Base-by-base conservation (phyloP, 257 asterid genomes). In the Thymus mandschuricus region DNA sequence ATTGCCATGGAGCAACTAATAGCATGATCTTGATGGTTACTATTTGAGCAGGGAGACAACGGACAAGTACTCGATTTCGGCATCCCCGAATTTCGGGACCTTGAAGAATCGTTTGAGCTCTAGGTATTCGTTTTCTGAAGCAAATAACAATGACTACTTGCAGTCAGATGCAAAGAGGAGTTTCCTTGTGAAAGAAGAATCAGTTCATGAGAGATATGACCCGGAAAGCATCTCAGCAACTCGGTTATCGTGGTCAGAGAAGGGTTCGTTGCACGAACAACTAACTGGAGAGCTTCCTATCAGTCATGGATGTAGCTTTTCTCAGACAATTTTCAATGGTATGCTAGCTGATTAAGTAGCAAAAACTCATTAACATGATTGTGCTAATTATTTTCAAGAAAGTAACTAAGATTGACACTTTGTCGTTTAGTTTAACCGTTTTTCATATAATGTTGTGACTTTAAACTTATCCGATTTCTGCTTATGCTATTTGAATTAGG, bases 241-340 rank as follows among this genome's bases (percentile, higher is more conserved):
- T 52, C 85, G 66, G 50, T 71, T 81, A 38, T 80, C 96, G 3
- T 76, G 71, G 79, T 59, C 70, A 52, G 80, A 84, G 71, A 86
- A 75, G 64, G 70, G 77, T 68, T 81, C 81, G 0, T 55, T 84
- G 46, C 66, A 80, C 21, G 70, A 79, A 69, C 86, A 84, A 68
- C 73, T 83, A 29, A 56, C 87, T 0, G 98, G 89, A 35, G 94
- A 92, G 74, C 81, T 87, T 59, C 94, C 89, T 1, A 57, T 84
- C 33, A 66, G 88, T 72, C 83, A 76, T 64, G 92, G 92, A 64
- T 92, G 98, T 58, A 88, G 84, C 88, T 82, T 89, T 49, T 72
- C 82, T 38, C 98, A 89, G 77, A 92, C 98, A 9, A 60, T 92
- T 50, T 86, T 92, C 82, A 91, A 91, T 46, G 92, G 97, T 91